Percentiles rank a stretch among this genome's conserved stretches.
phyloP scores from a whole-genome alignment of 2,329 filamentous ascomycete genomes.

The Cylindrodendrum hubeiense region DNA sequence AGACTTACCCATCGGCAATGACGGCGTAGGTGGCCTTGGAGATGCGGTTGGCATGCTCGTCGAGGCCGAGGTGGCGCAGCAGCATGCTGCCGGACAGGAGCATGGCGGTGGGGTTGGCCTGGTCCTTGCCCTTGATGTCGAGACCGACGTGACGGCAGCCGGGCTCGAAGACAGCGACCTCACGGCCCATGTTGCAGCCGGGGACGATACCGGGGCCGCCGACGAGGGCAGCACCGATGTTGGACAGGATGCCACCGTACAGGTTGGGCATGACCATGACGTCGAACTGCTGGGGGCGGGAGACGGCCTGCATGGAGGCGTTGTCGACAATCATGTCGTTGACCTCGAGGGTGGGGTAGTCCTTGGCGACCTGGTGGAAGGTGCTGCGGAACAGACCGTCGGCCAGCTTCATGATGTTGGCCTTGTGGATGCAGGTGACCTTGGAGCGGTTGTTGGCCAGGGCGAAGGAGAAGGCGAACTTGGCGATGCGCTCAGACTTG shows the following conservation, averaged over 20 bases:
- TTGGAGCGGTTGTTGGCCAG: conserved; percentile 99
- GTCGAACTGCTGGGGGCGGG: conserved; percentile 96
- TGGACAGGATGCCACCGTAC: conserved; percentile 98
- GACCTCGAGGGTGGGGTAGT: conserved; percentile 94
- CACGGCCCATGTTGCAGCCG: conserved; percentile 99
- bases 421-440: conserved; percentile 99
- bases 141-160: conserved; percentile 99
- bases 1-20: conserved; percentile 88
- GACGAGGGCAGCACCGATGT: conserved; percentile 97
- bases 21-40: conserved; percentile 84
- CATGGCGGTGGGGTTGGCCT: conserved; percentile 97
- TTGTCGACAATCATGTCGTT: conserved; percentile 99
- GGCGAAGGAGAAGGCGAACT: conserved; percentile 98
- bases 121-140: conserved; percentile 99
- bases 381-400: conserved; percentile 99
- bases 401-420: conserved; percentile 99
- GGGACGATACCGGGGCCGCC: conserved; percentile 97
- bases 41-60: conserved; percentile 98
- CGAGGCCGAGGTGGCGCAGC: conserved; percentile 94
- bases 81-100: conserved; percentile 97
- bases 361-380: conserved; percentile 92
- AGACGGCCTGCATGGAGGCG: conserved; percentile 99
- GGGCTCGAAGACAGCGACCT: conserved; percentile 98
- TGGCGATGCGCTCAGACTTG: conserved; percentile 99
- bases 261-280: conserved; percentile 99